Evolutionary conservation across 1,139 yeast species (phyloP).

Genomic region (Diutina ranongensis): DNA sequence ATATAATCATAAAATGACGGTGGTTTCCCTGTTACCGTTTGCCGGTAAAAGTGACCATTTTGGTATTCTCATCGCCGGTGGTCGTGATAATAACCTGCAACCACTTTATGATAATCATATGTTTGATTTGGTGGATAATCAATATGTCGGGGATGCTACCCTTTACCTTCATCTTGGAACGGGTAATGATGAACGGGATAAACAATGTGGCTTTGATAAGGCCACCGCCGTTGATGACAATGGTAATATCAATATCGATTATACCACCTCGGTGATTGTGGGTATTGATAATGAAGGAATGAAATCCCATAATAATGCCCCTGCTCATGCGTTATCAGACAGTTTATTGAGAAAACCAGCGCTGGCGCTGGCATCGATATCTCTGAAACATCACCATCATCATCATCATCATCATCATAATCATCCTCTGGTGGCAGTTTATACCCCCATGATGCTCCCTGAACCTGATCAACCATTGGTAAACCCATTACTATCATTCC

Average conservation of each 20-base stretch:
- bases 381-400: constrained; percentile 7
- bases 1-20: constrained; percentile 42
- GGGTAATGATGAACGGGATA: constrained; percentile 8
- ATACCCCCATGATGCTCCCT: constrained; percentile 18
- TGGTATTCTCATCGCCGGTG: constrained; percentile 53
- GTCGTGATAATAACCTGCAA: constrained; percentile 33
- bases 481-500: constrained; percentile 28
- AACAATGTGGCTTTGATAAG: constrained; percentile 10
- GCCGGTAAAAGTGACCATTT: constrained; percentile 36
- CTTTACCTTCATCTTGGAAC: constrained; percentile 17
- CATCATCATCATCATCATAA: constrained; percentile 7
- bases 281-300: constrained; percentile 20
- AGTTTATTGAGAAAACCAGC: not conserved
- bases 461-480: constrained; percentile 7
- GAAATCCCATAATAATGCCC: constrained; percentile 8
- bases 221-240: constrained; percentile 14
- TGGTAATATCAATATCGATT: constrained; percentile 19
- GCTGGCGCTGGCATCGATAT: not conserved
- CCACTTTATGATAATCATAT: constrained; percentile 33
- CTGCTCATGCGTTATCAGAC: not conserved
- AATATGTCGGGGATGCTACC: constrained; percentile 27
- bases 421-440: constrained; percentile 21
- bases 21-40: constrained; percentile 28
- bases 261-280: constrained; percentile 23
- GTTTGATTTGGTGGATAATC: constrained; percentile 39